phyloP scores from a whole-genome alignment of 106 monocot genomes.

The Acorus gramineus region DNA sequence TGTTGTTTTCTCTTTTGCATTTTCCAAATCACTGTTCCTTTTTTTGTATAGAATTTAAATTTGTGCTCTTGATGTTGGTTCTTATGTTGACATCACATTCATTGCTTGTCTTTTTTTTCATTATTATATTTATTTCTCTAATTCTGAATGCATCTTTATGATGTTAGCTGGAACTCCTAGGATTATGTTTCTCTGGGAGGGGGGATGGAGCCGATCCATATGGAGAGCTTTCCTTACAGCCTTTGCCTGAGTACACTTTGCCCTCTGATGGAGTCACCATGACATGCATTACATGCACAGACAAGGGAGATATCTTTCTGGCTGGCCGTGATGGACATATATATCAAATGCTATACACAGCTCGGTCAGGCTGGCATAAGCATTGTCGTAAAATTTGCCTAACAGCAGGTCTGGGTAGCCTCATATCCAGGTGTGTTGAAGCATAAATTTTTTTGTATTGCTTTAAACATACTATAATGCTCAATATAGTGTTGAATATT shows the following conservation, averaged over 20 bases:
- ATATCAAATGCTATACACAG: conserved; percentile 78
- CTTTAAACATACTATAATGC: too few species aligned
- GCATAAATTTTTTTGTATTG: neutral
- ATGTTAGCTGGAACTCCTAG: conserved; percentile 61
- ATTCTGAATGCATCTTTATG: conserved; percentile 10
- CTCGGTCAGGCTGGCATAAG: conserved; percentile 85
- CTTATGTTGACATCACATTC: too few species aligned
- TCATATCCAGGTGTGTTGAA: conserved; percentile 56
- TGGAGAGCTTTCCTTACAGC: conserved; percentile 79
- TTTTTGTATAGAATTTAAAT: too few species aligned
- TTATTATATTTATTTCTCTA: too few species aligned
- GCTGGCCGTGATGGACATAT: conserved; percentile 95
- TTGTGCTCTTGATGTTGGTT: too few species aligned
- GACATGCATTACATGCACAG: conserved; percentile 76
- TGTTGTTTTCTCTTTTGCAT: too few species aligned
- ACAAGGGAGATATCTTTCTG: conserved; percentile 73
- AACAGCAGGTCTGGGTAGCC: conserved; percentile 63
- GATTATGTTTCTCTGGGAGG: conserved; percentile 69
- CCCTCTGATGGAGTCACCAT: conserved; percentile 87
- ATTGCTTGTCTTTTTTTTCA: too few species aligned
- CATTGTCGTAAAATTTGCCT: conserved; percentile 77
- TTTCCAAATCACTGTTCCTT: too few species aligned
- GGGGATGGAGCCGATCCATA: conserved; percentile 77
- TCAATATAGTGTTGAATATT: too few species aligned
- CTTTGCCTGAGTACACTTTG: conserved; percentile 77